Evolutionary conservation across 352 stramenopile genomes (phyloP).

Genomic region (Thalassiosira ordinaria): DNA sequence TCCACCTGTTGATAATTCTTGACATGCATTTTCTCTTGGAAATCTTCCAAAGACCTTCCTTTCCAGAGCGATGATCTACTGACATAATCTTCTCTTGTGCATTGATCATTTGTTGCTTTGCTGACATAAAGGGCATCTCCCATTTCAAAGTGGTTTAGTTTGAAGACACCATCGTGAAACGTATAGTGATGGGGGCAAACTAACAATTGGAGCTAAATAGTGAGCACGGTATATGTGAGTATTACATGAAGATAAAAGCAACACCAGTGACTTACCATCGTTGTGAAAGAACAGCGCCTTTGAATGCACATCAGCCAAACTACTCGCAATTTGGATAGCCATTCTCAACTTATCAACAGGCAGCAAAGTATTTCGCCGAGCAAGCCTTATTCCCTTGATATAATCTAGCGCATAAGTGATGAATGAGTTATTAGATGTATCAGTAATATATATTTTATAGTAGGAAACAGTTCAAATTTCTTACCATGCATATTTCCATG

Average conservation of each 20-base stretch:
- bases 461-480: too few relatives aligned
- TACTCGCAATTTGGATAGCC: slow-evolving; percentile 54
- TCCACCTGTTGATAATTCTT: too few relatives aligned
- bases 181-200: neutral
- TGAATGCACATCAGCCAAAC: slow-evolving; percentile 56
- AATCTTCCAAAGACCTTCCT: slow-evolving; percentile 46
- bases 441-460: too few relatives aligned
- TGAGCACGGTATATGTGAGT: neutral
- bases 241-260: neutral
- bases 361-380: slow-evolving; percentile 35
- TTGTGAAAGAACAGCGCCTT: slow-evolving; percentile 51
- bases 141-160: slow-evolving; percentile 66
- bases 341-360: slow-evolving; percentile 53
- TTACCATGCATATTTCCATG: too few relatives aligned
- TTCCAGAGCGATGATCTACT: slow-evolving; percentile 53
- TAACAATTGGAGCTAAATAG: neutral
- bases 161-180: slow-evolving; percentile 35
- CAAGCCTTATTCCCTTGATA: slow-evolving; percentile 51
- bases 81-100: slow-evolving; percentile 16
- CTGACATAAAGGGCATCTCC: slow-evolving; percentile 48
- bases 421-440: too few relatives aligned
- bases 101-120: slow-evolving; percentile 43
- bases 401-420: too few relatives aligned
- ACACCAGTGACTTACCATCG: slow-evolving; percentile 47
- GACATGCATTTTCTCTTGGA: too few relatives aligned